These are phyloP conservation scores for Fonsecaea nubica DNA, from an alignment of 2,329 filamentous ascomycete species.

Conservation along the genomic window DNA sequence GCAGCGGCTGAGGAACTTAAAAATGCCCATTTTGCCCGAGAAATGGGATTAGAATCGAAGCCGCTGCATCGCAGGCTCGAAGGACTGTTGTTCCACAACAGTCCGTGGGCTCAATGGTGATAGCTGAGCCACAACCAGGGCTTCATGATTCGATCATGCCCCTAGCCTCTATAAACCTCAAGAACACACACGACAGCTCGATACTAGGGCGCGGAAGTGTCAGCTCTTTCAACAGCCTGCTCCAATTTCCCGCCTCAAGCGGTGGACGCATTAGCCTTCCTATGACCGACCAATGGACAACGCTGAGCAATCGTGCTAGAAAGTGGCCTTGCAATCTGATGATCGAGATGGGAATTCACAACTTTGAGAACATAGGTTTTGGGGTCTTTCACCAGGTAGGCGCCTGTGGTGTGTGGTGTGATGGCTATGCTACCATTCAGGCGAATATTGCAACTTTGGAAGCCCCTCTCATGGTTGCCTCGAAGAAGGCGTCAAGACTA, in stretches of 20 bases:
- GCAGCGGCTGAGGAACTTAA: not conserved
- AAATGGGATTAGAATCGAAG: not conserved
- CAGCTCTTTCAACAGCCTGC: not conserved
- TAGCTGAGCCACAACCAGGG: not conserved
- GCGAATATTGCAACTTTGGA: not conserved
- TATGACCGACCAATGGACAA: not conserved
- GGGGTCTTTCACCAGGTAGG: not conserved
- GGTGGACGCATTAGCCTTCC: not conserved
- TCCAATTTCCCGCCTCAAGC: not conserved
- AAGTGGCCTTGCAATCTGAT: not conserved
- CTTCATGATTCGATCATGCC: not conserved
- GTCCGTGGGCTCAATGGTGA: not conserved
- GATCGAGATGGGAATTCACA: not conserved
- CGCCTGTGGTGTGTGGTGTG: not conserved
- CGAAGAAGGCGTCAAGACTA: not conserved
- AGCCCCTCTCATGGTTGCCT: not conserved
- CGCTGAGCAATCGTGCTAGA: not conserved
- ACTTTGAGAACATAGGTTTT: not conserved
- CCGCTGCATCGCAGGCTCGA: not conserved
- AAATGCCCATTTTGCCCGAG: not conserved
- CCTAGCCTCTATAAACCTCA: not conserved
- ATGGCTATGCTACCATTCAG: not conserved
- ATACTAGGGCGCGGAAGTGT: not conserved
- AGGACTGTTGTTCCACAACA: not conserved
- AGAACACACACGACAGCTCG: not conserved